Conservation (phyloP, 108 stramenopile genomes). For the Poteriospumella lacustris region DNA sequence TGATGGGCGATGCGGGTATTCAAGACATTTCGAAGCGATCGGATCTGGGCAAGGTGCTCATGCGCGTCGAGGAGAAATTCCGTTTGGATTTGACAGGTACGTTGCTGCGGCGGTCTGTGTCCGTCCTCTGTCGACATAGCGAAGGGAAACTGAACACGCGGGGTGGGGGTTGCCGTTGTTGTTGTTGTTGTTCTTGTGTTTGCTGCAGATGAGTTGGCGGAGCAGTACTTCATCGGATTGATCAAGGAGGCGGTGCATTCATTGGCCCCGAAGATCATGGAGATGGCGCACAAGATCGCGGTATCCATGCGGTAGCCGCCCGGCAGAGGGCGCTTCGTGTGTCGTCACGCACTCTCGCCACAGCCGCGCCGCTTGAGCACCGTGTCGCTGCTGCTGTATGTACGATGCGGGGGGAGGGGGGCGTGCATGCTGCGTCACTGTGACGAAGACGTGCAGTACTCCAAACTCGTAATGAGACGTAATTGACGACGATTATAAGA, state of each 20-base stretch:
- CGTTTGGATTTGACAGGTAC: constrained; percentile 25
- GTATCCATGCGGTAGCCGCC: background rate
- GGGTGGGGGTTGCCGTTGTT: background rate
- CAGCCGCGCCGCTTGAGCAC: background rate
- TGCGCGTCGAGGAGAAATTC: constrained; percentile 86
- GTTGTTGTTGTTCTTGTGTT: background rate
- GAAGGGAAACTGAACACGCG: background rate
- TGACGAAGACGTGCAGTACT: background rate
- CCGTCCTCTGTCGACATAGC: background rate
- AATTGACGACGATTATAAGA: background rate
- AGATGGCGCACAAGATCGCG: constrained; percentile 44
- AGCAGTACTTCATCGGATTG: constrained; percentile 72
- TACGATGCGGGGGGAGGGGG: too few relatives aligned
- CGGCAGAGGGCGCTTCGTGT: background rate
- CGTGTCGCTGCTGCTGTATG: background rate
- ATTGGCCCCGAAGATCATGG: constrained; percentile 80
- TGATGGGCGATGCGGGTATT: constrained; percentile 97
- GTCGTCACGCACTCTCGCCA: background rate
- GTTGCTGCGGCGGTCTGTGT: background rate
- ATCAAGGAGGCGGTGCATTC: constrained; percentile 77
- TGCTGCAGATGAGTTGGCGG: constrained; percentile 78
- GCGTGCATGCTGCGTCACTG: too few relatives aligned
- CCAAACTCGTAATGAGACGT: background rate
- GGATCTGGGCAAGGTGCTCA: constrained; percentile 81
- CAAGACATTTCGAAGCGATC: constrained; percentile 75